Base-by-base conservation (phyloP, 371 early-diverging fungal genomes). In the Lichtheimia ornata region DNA sequence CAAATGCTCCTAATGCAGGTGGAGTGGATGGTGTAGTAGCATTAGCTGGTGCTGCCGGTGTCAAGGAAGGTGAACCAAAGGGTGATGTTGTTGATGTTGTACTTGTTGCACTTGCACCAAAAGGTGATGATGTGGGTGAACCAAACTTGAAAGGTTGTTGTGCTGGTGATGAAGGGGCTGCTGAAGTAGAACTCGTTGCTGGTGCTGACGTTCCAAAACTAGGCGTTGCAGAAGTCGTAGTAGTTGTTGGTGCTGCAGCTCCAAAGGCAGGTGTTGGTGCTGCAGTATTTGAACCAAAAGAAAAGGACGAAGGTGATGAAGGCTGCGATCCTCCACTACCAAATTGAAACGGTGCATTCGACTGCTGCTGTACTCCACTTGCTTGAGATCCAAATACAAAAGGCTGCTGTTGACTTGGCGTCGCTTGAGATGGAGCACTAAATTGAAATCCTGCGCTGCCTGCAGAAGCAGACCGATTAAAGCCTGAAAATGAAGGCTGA, bases 101-200 rank as follows among this genome's bases (percentile, higher is more conserved):
- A 30, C 15, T 27, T 17, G 53, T 18, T n/a, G 35, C 35, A 9
- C 35, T 11, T 35, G 35, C 35, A 1, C 35, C 35, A 35, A 35
- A 35, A 6, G 35, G 35, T 35, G 50, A n/a, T 25, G 50, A 5
- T 24, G 24, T 24, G 5, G 53, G 53, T 53, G 55, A 22, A 55
- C 55, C 55, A 42, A 55, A 55, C 20, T 28, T n/a, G 22, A 55
- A 55, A 1, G 55, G 18, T 3, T 27, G 41, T 55, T 35, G 52
- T 25, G 52, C 27, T 24, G 15, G 47, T 54, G 30, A 17, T 35
- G 14, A 15, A 18, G 40, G n/a, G 13, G 53, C 4, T 14, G 53
- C 14, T n/a, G 53, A 3, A 40, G 54, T 28, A 18, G 40, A 17
- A 0, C n/a, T n/a, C 9, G 40, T 35, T 18, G 53, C 28, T 11